A percentile compares a stretch with the other conserved stretches of the same genome.
Evolutionary conservation across 192 early-diverging fungal genomes (phyloP).

Genomic region (Gaertneriomyces semiglobifer): DNA sequence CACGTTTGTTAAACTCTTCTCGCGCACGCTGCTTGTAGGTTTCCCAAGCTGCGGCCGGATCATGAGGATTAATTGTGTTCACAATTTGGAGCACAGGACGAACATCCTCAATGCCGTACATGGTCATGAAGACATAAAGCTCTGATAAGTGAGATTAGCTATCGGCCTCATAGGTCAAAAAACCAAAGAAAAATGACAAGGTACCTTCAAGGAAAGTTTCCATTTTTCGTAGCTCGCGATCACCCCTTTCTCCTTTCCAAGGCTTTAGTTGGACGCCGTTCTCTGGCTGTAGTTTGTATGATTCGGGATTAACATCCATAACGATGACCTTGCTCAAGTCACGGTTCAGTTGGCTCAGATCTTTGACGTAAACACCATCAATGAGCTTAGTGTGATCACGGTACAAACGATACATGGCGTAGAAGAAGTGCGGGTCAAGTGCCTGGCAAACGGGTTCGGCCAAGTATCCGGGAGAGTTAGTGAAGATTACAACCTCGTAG

Average conservation of each 20-base stretch:
- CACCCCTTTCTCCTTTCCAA: slow-evolving; percentile 80
- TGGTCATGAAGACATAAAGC: slow-evolving; percentile 36
- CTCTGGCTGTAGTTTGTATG: slow-evolving; percentile 86
- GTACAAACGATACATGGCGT: slow-evolving; percentile 82
- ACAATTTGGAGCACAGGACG: slow-evolving; percentile 44
- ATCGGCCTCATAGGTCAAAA: background rate
- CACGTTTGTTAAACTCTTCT: slow-evolving; percentile 29
- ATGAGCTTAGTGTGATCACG: slow-evolving; percentile 86
- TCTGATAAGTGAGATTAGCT: slow-evolving; percentile 34
- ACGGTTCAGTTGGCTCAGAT: slow-evolving; percentile 88
- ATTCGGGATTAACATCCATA: slow-evolving; percentile 83
- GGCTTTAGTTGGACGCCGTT: slow-evolving; percentile 81
- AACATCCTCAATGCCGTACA: slow-evolving; percentile 43
- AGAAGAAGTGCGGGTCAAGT: slow-evolving; percentile 82
- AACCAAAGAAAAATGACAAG: background rate
- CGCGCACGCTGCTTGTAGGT: slow-evolving; percentile 39
- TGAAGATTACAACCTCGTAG: slow-evolving; percentile 96
- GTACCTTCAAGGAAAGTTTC: slow-evolving; percentile 90
- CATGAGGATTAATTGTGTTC: slow-evolving; percentile 25
- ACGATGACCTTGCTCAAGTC: slow-evolving; percentile 90
- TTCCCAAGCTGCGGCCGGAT: slow-evolving; percentile 43
- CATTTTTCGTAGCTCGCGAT: slow-evolving; percentile 75
- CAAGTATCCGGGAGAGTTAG: slow-evolving; percentile 79
- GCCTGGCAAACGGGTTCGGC: slow-evolving; percentile 82
- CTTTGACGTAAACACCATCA: slow-evolving; percentile 76